Percentiles rank a stretch among this genome's conserved stretches.
Evolutionary conservation across 495 filamentous ascomycete genomes (phyloP).

Genomic region (Penicillium cosmopolitanum): DNA sequence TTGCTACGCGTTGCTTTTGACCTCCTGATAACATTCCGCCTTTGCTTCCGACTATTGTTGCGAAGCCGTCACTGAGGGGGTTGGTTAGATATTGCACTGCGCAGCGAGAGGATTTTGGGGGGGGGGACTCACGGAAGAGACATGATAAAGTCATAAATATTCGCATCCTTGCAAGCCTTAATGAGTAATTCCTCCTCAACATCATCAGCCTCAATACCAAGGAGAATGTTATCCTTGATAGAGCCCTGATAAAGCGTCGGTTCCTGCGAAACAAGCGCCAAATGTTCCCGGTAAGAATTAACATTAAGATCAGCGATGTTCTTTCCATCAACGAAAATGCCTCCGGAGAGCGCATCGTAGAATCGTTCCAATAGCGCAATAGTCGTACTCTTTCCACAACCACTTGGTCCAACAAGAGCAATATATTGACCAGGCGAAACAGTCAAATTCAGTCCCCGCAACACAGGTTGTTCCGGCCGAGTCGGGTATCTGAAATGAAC

Average conservation of each 20-base stretch:
- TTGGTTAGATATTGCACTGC: conserved; percentile 26
- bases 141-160: conserved; percentile 90
- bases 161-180: conserved; percentile 81
- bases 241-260: conserved; percentile 86
- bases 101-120: no score
- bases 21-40: conserved; percentile 80
- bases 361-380: conserved; percentile 82
- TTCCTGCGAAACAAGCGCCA: conserved; percentile 85
- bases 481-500: conserved; percentile 85
- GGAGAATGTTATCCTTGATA: conserved; percentile 79
- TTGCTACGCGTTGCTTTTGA: conserved; percentile 83
- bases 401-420: conserved; percentile 79
- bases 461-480: conserved; percentile 76
- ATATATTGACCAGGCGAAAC: conserved; percentile 79
- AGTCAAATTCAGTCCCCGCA: conserved; percentile 71
- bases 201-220: conserved; percentile 66
- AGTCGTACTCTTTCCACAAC: conserved; percentile 83
- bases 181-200: conserved; percentile 70
- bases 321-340: conserved; percentile 71
- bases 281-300: conserved; percentile 73
- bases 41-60: conserved; percentile 75
- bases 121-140: conserved; percentile 59
- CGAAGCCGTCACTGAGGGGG: conserved; percentile 64
- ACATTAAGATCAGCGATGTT: conserved; percentile 76
- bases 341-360: conserved; percentile 78